phyloP scores from a whole-genome alignment of 2,329 filamentous ascomycete species.

The Penicillium crustosum region DNA sequence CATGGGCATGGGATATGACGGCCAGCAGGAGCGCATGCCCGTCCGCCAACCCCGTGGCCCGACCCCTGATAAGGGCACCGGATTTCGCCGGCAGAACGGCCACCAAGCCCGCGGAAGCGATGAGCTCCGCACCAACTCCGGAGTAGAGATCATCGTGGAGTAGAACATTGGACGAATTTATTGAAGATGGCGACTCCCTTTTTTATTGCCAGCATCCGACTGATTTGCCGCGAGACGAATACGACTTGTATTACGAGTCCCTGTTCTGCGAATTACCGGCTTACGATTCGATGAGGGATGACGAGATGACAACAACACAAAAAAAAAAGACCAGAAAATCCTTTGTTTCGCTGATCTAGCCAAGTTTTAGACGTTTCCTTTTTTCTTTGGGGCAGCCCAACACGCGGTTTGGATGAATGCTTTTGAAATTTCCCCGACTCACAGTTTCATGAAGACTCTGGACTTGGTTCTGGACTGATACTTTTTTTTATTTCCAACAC shows the following conservation, averaged over 20 bases:
- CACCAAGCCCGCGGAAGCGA: conserved; percentile 63
- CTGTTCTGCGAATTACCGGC: conserved; percentile 41
- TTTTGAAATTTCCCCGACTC: conserved; percentile 12
- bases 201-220: conserved; percentile 37
- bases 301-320: conserved; percentile 45
- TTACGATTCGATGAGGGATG: conserved; percentile 52
- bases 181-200: conserved; percentile 36
- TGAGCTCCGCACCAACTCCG: conserved; percentile 60
- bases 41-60: conserved; percentile 63
- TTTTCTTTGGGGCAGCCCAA: conserved; percentile 41
- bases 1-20: conserved; percentile 59
- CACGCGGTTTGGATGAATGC: conserved; percentile 33
- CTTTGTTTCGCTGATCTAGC: conserved; percentile 42
- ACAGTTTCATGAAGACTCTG: conserved; percentile 15
- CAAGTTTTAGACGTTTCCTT: conserved; percentile 44
- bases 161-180: conserved; percentile 35
- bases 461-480: conserved; percentile 11
- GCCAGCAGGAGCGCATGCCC: conserved; percentile 55
- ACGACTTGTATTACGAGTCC: conserved; percentile 45
- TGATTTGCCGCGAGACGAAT: conserved; percentile 44
- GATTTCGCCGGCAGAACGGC: conserved; percentile 62
- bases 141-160: conserved; percentile 64
- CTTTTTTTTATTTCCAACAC: conserved; percentile 17
- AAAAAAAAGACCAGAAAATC: conserved; percentile 41
- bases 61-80: conserved; percentile 57